Evolutionary conservation across 2,329 filamentous ascomycete species (phyloP).

Genomic region (Aureobasidium sp.): DNA sequence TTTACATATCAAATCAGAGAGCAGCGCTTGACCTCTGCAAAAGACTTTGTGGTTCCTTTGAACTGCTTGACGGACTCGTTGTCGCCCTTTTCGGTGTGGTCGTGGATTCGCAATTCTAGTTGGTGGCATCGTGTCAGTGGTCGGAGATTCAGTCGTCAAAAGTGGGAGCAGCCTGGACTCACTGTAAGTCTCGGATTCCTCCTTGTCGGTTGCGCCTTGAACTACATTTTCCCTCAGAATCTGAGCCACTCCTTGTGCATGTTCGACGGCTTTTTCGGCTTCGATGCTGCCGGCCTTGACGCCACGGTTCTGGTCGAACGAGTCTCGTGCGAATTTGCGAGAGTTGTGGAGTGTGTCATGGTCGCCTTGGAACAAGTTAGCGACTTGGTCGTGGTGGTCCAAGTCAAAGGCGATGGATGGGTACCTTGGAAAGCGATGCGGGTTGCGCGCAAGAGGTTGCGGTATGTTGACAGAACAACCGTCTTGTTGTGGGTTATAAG

Average conservation of each 20-base stretch:
- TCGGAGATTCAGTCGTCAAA: conserved; percentile 24
- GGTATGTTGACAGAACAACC: conserved; percentile 71
- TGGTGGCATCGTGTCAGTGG: conserved; percentile 6
- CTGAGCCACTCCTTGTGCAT: conserved; percentile 75
- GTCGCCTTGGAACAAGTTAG: conserved; percentile 53
- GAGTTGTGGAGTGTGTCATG: conserved; percentile 61
- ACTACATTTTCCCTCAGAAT: conserved; percentile 81
- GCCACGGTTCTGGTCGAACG: conserved; percentile 62
- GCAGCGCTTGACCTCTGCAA: conserved; percentile 35
- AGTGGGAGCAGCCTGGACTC: conserved; percentile 6
- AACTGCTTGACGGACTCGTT: conserved; percentile 80
- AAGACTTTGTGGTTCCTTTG: conserved; percentile 33
- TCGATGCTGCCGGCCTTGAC: conserved; percentile 54
- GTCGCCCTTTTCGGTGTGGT: conserved; percentile 84
- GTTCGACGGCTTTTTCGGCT: conserved; percentile 58
- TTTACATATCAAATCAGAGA: conserved; percentile 12
- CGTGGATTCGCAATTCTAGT: conserved; percentile 77
- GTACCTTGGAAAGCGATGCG: conserved; percentile 77
- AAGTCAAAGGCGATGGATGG: conserved; percentile 12
- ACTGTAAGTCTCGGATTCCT: conserved; percentile 15
- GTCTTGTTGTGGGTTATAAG: conserved; percentile 22
- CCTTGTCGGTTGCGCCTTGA: conserved; percentile 51
- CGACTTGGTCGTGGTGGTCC: not conserved
- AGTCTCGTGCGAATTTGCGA: conserved; percentile 61
- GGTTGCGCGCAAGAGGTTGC: conserved; percentile 72